Base-by-base conservation (phyloP, 2,329 filamentous ascomycete genomes). In the Pyrenochaeta sp. region DNA sequence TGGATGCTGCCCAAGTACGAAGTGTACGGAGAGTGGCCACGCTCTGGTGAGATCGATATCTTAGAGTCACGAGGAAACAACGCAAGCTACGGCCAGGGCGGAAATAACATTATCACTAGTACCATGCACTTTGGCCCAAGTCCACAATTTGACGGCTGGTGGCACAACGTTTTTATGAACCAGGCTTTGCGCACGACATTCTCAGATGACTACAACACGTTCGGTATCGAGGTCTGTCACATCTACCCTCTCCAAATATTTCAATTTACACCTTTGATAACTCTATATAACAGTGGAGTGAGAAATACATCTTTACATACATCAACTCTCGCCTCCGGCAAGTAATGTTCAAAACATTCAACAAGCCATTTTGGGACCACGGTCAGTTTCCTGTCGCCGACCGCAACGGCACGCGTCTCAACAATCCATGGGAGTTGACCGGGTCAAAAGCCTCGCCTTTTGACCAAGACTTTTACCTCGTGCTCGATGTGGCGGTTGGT, bases 291-390 rank as follows among this genome's bases (percentile, higher is more conserved):
- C 30, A 74, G 76, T 96, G 91, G 91, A 92, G 87, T 45, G 85
- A 94, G 65, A 94, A 93, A 75, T 95, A 96, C 74, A 79, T 95
- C 54, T 96, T 94, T 79, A 93, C 90, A 20, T 96, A 92, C 72
- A 83, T 96, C 79, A 89, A 95, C 81, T 89, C 85, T 40, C 87
- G 90, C 11, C 84, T 96, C 17, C 81, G 92, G 23, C 90, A 94
- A 73, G 90, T 94, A 45, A 82, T 92, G 57, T 96, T 92, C 79
- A 88, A 85, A 63, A 90, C 76, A 74, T 92, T 92, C 68, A 79
- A 88, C 64, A 71, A 84, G 64, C 82, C 85, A 9, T 83, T 92
- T 68, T 92, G 87, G 85, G 62, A 85, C 61, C 85, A 87, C 42
- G 90, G 90, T 23, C 77, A 82, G 45, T 93, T 93, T 72, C 87